These are phyloP conservation scores for Phallus indusiatus DNA, from an alignment of 768 basidiomycete genomes.

Conservation along the genomic window DNA sequence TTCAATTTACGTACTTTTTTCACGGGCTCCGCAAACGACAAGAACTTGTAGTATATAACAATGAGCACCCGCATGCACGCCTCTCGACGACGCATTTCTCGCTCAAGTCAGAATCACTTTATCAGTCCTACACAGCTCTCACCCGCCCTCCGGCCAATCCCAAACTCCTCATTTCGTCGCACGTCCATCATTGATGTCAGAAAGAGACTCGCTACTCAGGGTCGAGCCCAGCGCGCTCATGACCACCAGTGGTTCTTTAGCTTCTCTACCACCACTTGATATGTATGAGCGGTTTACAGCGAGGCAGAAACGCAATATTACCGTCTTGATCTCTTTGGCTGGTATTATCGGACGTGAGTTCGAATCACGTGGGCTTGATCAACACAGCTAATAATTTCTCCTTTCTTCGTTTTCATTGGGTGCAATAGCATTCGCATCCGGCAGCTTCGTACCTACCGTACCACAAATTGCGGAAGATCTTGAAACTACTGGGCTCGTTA, in stretches of 20 bases:
- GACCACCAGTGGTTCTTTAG: neutral
- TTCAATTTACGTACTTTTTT: neutral
- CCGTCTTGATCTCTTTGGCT: conserved; percentile 47
- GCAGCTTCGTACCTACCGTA: conserved; percentile 65
- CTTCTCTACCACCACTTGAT: conserved; percentile 12
- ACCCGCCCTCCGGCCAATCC: neutral
- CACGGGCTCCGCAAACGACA: neutral
- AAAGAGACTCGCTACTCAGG: neutral
- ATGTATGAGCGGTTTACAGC: conserved; percentile 53
- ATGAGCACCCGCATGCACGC: neutral
- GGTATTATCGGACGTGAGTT: conserved; percentile 51
- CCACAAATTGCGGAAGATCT: conserved; percentile 65
- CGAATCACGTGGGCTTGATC: conserved; percentile 16
- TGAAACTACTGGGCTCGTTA: conserved; percentile 40
- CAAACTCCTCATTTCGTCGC: neutral
- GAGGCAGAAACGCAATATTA: conserved; percentile 41
- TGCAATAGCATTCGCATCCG: conserved; percentile 52
- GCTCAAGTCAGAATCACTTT: neutral
- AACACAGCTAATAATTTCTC: neutral
- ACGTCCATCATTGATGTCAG: neutral
- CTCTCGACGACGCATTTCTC: neutral
- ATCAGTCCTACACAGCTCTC: neutral
- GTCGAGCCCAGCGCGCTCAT: neutral
- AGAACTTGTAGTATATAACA: neutral
- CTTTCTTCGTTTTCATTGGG: neutral